Base-by-base conservation (phyloP, 345 rosid species). In the Kernera saxatilis region DNA sequence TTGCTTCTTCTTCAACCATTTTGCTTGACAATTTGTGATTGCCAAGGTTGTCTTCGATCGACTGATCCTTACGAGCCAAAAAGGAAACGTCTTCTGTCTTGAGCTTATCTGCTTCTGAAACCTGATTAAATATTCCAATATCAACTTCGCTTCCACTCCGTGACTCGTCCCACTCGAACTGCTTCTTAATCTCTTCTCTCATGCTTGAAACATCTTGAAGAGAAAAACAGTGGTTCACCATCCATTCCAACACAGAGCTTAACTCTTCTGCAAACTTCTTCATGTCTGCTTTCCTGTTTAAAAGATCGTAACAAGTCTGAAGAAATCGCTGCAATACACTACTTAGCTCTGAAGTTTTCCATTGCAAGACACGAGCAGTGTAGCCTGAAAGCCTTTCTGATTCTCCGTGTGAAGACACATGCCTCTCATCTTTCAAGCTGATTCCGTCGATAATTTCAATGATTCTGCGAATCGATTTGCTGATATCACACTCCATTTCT, bases 171-270 rank as follows among this genome's bases (percentile, higher is more conserved):
- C 91, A 82, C 30, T 89, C 84, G 26, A 80, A 78, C 45, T 83
- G 83, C 79, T 85, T 89, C 81, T 81, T 82, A 23, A 87, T 76
- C 65, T 79, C 91, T 62, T 87, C 84, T 78, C 76, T 86, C 92
- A 86, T 93, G 90, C 88, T 86, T 62, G 97, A 83, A 85, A 89
- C 96, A 82, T 91, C 95, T 84, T 91, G 97, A 53, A 91, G 81
- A 61, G 99, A 89, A 72, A 91, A 91, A 62, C 99, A 91, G 35
- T 91, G 94, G 74, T 84, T 91, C 67, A 89, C 80, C 52, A 84
- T 84, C 97, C 99, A 94, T 61, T 88, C 95, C 77, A 94, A 67
- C 55, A 91, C 59, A 53, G 77, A 75, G 76, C 81, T 70, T 32
- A 89, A 70, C 73, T 88, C 97, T 74, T 82, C 63, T 12, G 83